These are phyloP conservation scores for Syzygium jambos DNA, from an alignment of 345 rosid genomes.

Conservation along the genomic window DNA sequence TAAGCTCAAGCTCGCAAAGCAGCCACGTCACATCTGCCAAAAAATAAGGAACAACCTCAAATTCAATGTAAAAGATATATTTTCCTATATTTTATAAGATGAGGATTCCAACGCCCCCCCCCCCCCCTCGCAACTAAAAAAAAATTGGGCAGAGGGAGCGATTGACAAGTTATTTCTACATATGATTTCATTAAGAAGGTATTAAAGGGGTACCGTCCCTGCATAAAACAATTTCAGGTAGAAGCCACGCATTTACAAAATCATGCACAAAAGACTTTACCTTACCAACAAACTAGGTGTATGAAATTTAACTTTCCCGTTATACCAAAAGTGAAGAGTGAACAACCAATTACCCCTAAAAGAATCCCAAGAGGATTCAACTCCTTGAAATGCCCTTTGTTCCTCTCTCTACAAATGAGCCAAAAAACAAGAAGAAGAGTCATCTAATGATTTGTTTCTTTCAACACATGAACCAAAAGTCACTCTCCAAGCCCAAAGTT, in stretches of 20 bases:
- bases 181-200: neutral
- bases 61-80: neutral
- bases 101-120: constrained; percentile 1
- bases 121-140: neutral
- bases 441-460: neutral
- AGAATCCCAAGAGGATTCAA: neutral
- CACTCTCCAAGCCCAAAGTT: neutral
- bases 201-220: neutral
- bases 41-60: constrained; percentile 1
- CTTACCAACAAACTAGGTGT: neutral
- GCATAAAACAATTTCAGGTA: neutral
- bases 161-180: neutral
- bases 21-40: constrained; percentile 69
- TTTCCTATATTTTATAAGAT: neutral
- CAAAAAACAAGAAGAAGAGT: neutral
- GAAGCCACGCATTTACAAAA: neutral
- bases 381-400: neutral
- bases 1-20: constrained; percentile 82
- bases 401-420: neutral
- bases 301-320: neutral
- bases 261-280: neutral
- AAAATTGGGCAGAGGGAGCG: neutral
- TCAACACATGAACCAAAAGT: neutral
- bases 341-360: neutral
- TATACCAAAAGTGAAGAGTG: neutral